Percentiles rank a stretch among this genome's conserved stretches.
Conservation (phyloP, 257 asterid species). For the Handroanthus guayacan region DNA sequence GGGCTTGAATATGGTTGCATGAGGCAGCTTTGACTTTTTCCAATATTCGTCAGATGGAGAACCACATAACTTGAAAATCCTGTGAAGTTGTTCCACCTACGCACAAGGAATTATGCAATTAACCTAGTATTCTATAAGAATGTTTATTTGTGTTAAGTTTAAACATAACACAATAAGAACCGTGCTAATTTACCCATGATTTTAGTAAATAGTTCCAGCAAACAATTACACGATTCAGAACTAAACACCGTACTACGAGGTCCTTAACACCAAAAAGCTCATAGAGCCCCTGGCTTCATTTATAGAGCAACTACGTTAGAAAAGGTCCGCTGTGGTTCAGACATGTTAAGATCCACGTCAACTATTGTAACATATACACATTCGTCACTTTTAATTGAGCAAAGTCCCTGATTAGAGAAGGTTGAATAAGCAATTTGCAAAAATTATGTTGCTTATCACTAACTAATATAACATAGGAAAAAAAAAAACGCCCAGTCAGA, state of each 20-base stretch:
- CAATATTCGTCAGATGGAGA: constrained; percentile 71
- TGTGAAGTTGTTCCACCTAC: constrained; percentile 72
- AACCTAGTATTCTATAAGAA: constrained; percentile 5
- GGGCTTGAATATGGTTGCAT: constrained; percentile 57
- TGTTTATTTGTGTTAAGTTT: constrained; percentile 1
- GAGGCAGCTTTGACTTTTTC: constrained; percentile 56
- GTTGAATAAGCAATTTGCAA: background rate
- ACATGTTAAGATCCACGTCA: background rate
- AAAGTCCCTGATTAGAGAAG: background rate
- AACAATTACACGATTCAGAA: background rate
- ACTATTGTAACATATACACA: background rate
- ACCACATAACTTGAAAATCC: constrained; percentile 71
- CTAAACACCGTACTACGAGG: too few relatives aligned
- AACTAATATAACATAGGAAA: background rate
- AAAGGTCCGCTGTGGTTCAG: background rate
- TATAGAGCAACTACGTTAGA: background rate
- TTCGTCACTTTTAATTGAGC: background rate
- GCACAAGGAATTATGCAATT: constrained; percentile 23
- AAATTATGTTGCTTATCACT: background rate
- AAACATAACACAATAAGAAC: background rate
- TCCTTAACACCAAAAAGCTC: background rate
- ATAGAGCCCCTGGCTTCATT: background rate
- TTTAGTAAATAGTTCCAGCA: background rate
- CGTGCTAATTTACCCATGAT: background rate
- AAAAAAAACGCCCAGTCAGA: background rate